These are phyloP conservation scores for Opeltia flavorubescens DNA, from an alignment of 495 filamentous ascomycete genomes.

Conservation along the genomic window DNA sequence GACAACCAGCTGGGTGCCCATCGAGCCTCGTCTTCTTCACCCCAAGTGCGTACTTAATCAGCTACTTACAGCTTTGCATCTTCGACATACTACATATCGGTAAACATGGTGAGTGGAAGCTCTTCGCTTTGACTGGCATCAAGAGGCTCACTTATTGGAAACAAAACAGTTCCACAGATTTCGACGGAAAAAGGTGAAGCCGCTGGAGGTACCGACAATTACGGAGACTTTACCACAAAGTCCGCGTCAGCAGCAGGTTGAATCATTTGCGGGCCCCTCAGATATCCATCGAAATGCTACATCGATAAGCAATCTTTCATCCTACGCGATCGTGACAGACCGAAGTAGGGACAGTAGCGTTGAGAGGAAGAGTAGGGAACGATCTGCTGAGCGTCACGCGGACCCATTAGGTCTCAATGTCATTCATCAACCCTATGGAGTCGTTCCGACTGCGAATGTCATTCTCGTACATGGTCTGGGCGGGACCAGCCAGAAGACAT, in stretches of 20 bases:
- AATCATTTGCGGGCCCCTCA: not conserved
- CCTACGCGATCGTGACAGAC: not conserved
- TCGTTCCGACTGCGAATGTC: constrained; percentile 10
- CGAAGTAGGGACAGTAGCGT: not conserved
- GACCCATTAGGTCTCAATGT: constrained; percentile 21
- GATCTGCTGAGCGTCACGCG: not conserved
- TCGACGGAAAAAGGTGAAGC: not conserved
- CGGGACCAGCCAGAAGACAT: constrained; percentile 20
- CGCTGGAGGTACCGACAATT: not conserved
- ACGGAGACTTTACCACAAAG: not conserved
- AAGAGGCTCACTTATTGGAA: not conserved
- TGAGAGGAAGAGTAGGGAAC: not conserved
- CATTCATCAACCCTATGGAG: constrained; percentile 14
- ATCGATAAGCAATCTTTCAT: not conserved
- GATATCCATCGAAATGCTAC: not conserved
- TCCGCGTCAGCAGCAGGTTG: not conserved
- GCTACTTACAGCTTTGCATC: no score
- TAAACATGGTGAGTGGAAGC: no score
- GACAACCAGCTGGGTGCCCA: no score
- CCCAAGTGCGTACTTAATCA: no score
- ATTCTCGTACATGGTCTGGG: constrained; percentile 25
- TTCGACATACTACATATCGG: no score
- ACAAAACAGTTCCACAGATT: not conserved
- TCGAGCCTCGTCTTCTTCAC: no score
- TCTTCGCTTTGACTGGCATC: no score